Evolutionary conservation across 1,139 yeast genomes (phyloP).

Genomic region (Lodderomyces theae): DNA sequence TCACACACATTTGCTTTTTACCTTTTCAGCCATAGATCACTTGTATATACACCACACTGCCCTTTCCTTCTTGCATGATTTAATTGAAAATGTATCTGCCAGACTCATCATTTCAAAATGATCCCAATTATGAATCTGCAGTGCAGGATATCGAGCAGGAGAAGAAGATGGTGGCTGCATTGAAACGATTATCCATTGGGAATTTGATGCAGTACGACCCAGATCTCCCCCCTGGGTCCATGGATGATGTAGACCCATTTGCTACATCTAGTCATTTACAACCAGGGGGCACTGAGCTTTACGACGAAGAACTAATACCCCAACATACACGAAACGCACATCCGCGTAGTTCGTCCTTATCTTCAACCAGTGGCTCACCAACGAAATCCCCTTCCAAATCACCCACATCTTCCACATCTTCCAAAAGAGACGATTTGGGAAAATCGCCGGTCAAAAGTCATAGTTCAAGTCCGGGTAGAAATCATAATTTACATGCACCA

Average conservation of each 20-base stretch:
- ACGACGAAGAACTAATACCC: slow-evolving; percentile 13
- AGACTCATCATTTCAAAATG: slow-evolving; percentile 13
- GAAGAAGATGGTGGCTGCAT: slow-evolving; percentile 56
- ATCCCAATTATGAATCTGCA: slow-evolving; percentile 34
- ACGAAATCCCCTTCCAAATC: slow-evolving; percentile 8
- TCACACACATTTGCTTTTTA: neutral
- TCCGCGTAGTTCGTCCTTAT: neutral
- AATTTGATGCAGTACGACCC: slow-evolving; percentile 51
- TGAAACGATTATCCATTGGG: slow-evolving; percentile 56
- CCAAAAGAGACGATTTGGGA: slow-evolving; percentile 1
- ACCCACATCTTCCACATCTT: slow-evolving; percentile 9
- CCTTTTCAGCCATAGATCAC: slow-evolving; percentile 1
- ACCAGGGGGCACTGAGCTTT: slow-evolving; percentile 3
- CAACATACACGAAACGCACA: slow-evolving; percentile 3
- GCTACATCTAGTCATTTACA: slow-evolving; percentile 1
- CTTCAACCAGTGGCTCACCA: neutral
- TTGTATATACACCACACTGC: slow-evolving; percentile 2
- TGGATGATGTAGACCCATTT: slow-evolving; percentile 31
- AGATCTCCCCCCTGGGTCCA: slow-evolving; percentile 41
- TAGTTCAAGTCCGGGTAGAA: neutral
- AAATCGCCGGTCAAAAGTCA: slow-evolving; percentile 1
- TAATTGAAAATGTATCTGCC: slow-evolving; percentile 9
- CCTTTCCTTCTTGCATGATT: neutral
- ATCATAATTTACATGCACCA: slow-evolving; percentile 6
- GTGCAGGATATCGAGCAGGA: slow-evolving; percentile 54